phyloP scores from a whole-genome alignment of 352 stramenopile species.

The Elongisporangium prolatum region DNA sequence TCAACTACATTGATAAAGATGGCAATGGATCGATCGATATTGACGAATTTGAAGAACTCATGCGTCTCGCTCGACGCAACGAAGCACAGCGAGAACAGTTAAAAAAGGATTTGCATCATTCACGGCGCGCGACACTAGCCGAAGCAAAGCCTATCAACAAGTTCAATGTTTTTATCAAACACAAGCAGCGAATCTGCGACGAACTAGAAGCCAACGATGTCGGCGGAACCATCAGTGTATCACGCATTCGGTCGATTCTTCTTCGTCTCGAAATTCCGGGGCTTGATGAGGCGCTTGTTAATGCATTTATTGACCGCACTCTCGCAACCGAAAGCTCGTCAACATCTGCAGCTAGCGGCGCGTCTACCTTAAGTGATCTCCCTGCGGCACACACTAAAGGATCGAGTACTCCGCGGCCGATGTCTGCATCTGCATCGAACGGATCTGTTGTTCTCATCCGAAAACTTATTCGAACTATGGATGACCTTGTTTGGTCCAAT shows the following conservation, averaged over 20 bases:
- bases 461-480: conserved; percentile 45
- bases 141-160: conserved; percentile 34
- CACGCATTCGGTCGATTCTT: conserved; percentile 45
- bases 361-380: not conserved
- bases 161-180: conserved; percentile 38
- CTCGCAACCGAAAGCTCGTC: conserved; percentile 11
- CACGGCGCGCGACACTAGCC: conserved; percentile 15
- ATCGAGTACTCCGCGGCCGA: not conserved
- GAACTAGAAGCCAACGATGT: conserved; percentile 45
- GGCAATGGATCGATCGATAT: conserved; percentile 82
- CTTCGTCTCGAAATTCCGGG: conserved; percentile 41
- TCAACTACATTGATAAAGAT: conserved; percentile 79
- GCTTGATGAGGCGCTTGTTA: conserved; percentile 40
- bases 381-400: not conserved
- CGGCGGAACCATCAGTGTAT: conserved; percentile 26
- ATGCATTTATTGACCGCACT: conserved; percentile 36
- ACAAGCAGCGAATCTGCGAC: conserved; percentile 62
- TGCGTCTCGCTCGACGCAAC: conserved; percentile 62
- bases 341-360: not conserved
- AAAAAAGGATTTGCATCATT: conserved; percentile 52
- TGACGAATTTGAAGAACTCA: conserved; percentile 81
- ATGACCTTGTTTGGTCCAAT: conserved; percentile 61
- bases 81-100: conserved; percentile 73
- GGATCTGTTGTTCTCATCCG: conserved; percentile 27
- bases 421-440: not conserved